Percentiles rank a stretch among this genome's conserved stretches.
Evolutionary conservation across 1,284 basidiomycete species (phyloP).

Genomic region (Tilletiopsis washingtonensis): DNA sequence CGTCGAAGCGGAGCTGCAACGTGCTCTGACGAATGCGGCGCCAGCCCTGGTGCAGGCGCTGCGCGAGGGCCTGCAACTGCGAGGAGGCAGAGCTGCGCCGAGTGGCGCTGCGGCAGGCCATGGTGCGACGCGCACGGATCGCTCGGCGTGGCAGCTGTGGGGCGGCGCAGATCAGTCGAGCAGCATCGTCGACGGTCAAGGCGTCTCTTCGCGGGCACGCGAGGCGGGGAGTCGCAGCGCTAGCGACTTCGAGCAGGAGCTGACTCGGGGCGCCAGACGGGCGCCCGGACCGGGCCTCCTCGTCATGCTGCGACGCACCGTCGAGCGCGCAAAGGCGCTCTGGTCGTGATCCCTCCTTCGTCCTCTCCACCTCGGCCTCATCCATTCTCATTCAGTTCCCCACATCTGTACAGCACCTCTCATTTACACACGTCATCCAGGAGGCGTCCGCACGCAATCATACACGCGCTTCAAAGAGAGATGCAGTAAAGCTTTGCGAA

Average conservation of each 20-base stretch:
- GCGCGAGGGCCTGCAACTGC: background rate
- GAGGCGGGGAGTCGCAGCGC: background rate
- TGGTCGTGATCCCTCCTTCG: no score
- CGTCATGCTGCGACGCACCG: background rate
- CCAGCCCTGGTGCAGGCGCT: background rate
- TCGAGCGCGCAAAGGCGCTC: no score
- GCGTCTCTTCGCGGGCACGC: background rate
- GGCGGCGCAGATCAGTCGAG: background rate
- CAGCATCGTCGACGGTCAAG: background rate
- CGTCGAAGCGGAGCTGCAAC: slow-evolving; percentile 2
- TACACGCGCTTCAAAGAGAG: no score
- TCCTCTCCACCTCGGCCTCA: no score
- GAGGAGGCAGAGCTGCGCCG: background rate
- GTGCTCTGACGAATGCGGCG: background rate
- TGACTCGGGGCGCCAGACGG: no score
- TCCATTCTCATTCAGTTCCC: no score
- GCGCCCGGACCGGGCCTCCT: background rate
- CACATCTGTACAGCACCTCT: no score
- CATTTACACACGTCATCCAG: no score
- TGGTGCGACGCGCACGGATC: no score
- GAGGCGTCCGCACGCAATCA: no score
- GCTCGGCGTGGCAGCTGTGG: background rate
- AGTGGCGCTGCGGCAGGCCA: background rate
- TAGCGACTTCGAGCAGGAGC: no score
- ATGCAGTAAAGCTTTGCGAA: no score